These are phyloP conservation scores for Leptographium flavum DNA, from an alignment of 2,329 filamentous ascomycete genomes.

Conservation along the genomic window DNA sequence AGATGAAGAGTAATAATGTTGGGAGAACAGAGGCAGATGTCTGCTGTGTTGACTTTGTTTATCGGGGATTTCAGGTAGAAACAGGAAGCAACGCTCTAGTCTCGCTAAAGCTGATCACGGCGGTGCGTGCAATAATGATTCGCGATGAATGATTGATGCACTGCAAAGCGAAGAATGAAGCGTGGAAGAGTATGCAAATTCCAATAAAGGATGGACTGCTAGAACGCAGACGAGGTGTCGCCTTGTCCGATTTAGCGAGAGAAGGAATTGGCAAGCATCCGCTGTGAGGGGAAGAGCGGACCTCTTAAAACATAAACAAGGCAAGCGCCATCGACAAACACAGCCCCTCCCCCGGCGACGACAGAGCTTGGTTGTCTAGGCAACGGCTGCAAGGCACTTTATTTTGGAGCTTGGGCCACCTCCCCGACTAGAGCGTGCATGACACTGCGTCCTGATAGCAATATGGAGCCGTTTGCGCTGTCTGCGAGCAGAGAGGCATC, in stretches of 20 bases:
- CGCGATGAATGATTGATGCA: neutral
- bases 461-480: no score
- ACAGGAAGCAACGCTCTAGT: neutral
- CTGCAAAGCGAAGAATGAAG: neutral
- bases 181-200: neutral
- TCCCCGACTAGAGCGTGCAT: neutral
- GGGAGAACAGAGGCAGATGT: neutral
- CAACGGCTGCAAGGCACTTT: slow-evolving; percentile 7
- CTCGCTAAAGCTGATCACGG: neutral
- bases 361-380: slow-evolving; percentile 5
- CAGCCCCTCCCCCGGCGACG: slow-evolving; percentile 2
- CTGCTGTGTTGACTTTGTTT: neutral
- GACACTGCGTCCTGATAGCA: neutral
- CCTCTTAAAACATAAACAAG: slow-evolving; percentile 12
- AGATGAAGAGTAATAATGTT: neutral
- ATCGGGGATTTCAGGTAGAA: neutral
- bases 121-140: neutral
- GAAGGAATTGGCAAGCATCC: neutral
- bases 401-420: slow-evolving; percentile 4
- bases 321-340: slow-evolving; percentile 7
- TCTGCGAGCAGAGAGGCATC: no score
- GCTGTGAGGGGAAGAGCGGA: slow-evolving; percentile 9
- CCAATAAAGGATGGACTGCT: neutral
- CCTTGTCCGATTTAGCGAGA: neutral
- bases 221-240: slow-evolving; percentile 3